Percentiles rank a stretch among this genome's conserved stretches.
Evolutionary conservation across 2,329 filamentous ascomycete species (phyloP).

Genomic region (Balansia obtecta): DNA sequence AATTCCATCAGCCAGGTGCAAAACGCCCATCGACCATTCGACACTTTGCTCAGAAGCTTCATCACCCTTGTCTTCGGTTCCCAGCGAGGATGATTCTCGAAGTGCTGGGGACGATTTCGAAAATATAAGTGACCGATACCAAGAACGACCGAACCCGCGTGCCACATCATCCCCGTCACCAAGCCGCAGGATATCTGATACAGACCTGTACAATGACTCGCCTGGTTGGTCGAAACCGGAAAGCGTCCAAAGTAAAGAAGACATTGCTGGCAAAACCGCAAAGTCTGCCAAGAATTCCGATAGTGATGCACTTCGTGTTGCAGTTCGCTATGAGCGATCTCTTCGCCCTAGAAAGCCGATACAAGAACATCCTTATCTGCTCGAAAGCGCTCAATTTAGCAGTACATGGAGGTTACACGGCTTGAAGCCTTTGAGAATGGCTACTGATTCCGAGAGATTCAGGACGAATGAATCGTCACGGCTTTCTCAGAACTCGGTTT

Average conservation of each 20-base stretch:
- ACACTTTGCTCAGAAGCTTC: constrained; percentile 12
- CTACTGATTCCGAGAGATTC: constrained; percentile 16
- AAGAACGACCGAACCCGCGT: neutral
- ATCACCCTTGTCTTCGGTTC: constrained; percentile 23
- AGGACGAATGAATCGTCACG: constrained; percentile 34
- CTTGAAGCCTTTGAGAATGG: constrained; percentile 36
- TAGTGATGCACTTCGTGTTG: constrained; percentile 13
- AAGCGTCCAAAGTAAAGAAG: neutral
- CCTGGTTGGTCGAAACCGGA: neutral
- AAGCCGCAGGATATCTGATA: neutral
- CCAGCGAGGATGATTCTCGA: constrained; percentile 16
- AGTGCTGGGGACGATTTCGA: neutral
- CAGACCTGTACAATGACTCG: neutral
- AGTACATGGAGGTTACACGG: constrained; percentile 41
- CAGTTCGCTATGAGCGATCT: constrained; percentile 31
- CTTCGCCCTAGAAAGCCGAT: constrained; percentile 49
- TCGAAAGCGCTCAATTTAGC: constrained; percentile 43
- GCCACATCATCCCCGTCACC: neutral
- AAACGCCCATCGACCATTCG: constrained; percentile 1
- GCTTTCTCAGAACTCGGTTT: constrained; percentile 42
- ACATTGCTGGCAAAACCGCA: neutral
- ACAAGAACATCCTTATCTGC: constrained; percentile 45
- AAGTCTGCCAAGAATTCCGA: neutral
- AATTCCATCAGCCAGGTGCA: neutral
- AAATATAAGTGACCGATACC: neutral